Evolutionary conservation across 192 early-diverging fungal species (phyloP).

Genomic region (Radiomyces spectabilis): DNA sequence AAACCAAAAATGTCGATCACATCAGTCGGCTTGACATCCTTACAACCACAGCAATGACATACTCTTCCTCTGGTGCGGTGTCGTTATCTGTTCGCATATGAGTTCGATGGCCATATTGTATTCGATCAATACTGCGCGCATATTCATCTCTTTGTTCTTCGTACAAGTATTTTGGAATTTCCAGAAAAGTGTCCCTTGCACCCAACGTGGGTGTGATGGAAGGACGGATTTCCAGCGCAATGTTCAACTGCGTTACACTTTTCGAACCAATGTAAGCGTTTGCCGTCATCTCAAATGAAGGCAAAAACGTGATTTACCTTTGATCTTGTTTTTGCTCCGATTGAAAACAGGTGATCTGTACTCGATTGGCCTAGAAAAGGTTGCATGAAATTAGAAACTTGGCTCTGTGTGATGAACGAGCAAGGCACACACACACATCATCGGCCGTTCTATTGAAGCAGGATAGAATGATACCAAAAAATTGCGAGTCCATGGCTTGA

Average conservation of each 20-base stretch:
- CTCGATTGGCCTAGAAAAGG: constrained; percentile 24
- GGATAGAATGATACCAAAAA: constrained; percentile 45
- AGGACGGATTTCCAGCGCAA: constrained; percentile 29
- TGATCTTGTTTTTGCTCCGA: constrained; percentile 8
- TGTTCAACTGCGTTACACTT: constrained; percentile 23
- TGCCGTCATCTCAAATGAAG: neutral
- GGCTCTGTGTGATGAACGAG: neutral
- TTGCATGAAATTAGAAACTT: neutral
- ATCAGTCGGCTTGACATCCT: constrained; percentile 17
- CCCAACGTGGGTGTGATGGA: too few species aligned
- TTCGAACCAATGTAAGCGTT: constrained; percentile 5
- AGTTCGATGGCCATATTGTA: neutral
- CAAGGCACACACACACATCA: constrained; percentile 11
- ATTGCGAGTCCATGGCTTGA: constrained; percentile 40
- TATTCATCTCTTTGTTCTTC: constrained; percentile 38
- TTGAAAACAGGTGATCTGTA: constrained; percentile 42
- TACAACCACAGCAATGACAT: constrained; percentile 1
- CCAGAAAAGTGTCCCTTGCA: constrained; percentile 24
- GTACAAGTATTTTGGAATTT: constrained; percentile 29
- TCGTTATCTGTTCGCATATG: neutral
- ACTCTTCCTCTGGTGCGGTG: neutral
- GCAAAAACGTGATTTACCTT: neutral
- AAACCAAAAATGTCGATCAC: too few species aligned
- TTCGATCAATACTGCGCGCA: neutral
- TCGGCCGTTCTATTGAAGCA: constrained; percentile 38